These are phyloP conservation scores for Dichotomopilus funicola DNA, from an alignment of 2,329 filamentous ascomycete genomes.

Conservation along the genomic window DNA sequence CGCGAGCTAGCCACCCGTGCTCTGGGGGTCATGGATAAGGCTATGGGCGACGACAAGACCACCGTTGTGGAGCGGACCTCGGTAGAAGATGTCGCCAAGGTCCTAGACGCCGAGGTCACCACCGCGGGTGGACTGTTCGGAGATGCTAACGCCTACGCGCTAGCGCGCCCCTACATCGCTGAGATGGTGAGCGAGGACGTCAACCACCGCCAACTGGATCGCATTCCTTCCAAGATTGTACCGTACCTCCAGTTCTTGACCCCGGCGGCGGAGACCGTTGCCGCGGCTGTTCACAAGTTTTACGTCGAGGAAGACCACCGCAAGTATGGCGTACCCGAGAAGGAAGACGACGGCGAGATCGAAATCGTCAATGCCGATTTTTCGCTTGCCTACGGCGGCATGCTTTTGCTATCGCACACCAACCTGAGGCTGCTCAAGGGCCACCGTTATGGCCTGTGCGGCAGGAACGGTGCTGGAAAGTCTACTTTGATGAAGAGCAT, in stretches of 20 bases:
- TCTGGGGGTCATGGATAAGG: constrained; percentile 81
- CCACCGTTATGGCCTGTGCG: constrained; percentile 93
- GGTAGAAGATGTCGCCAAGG: constrained; percentile 64
- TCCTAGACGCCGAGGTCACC: constrained; percentile 71
- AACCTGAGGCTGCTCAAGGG: constrained; percentile 92
- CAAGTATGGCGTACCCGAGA: constrained; percentile 75
- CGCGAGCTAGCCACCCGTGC: constrained; percentile 81
- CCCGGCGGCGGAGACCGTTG: constrained; percentile 56
- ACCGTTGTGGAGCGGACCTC: constrained; percentile 59
- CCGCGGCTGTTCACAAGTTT: constrained; percentile 65
- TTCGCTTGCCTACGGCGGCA: constrained; percentile 94
- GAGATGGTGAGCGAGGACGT: constrained; percentile 83
- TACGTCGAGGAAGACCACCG: constrained; percentile 81
- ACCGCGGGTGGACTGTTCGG: constrained; percentile 56
- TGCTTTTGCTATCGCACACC: constrained; percentile 93
- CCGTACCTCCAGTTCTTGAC: constrained; percentile 71
- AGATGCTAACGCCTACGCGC: constrained; percentile 59
- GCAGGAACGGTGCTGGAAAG: constrained; percentile 95
- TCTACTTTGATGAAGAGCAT: constrained; percentile 99
- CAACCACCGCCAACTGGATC: constrained; percentile 70
- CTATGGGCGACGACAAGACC: constrained; percentile 69
- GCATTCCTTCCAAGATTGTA: constrained; percentile 61
- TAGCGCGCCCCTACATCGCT: constrained; percentile 67
- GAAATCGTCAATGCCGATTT: constrained; percentile 98
- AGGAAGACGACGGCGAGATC: constrained; percentile 84